Conservation (phyloP, 2,329 filamentous ascomycete genomes). For the Hyphodiscus sp. region DNA sequence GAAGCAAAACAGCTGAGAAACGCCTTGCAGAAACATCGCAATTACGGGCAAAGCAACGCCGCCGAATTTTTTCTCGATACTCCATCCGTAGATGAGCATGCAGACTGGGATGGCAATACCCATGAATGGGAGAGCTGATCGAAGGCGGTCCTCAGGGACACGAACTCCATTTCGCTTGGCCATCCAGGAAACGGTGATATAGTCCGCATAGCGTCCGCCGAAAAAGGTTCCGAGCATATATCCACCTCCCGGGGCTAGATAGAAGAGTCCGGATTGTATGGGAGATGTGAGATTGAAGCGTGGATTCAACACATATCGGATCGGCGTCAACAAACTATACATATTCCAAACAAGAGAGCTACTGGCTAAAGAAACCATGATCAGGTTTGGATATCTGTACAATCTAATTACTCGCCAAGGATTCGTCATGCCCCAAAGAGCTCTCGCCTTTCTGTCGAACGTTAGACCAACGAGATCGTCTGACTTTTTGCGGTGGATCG, state of each 20-base stretch:
- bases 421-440: conserved; percentile 58
- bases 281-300: conserved; percentile 63
- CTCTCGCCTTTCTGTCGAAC: conserved; percentile 40
- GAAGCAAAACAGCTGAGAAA: conserved; percentile 70
- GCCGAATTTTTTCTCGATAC: conserved; percentile 42
- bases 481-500: conserved; percentile 58
- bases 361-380: conserved; percentile 54
- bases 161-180: conserved; percentile 49
- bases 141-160: conserved; percentile 62
- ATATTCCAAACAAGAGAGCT: conserved; percentile 69
- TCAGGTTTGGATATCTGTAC: conserved; percentile 63
- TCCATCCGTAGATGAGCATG: conserved; percentile 65
- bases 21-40: conserved; percentile 67
- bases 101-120: conserved; percentile 52
- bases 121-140: conserved; percentile 51
- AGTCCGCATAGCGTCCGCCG: conserved; percentile 66
- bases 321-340: conserved; percentile 61
- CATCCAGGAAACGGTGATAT: conserved; percentile 59
- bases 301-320: conserved; percentile 68
- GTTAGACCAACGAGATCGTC: conserved; percentile 54
- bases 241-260: conserved; percentile 65
- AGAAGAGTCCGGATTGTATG: conserved; percentile 64
- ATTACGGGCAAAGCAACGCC: conserved; percentile 58
- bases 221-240: conserved; percentile 64
- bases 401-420: conserved; percentile 57